Conservation (phyloP, 2,329 filamentous ascomycete genomes). For the Aspergillus felis region DNA sequence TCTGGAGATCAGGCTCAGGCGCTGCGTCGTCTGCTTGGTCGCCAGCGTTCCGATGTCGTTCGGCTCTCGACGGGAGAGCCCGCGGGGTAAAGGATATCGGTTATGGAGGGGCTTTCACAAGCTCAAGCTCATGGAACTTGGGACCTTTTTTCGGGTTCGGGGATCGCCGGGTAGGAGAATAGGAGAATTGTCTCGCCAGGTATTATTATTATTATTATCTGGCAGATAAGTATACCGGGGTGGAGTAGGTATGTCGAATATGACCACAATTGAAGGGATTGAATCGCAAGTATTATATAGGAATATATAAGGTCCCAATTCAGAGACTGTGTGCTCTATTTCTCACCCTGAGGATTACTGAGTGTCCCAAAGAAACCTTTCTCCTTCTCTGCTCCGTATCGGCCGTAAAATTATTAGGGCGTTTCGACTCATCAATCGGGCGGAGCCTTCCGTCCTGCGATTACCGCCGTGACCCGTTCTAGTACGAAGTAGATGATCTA, state of each 20-base stretch:
- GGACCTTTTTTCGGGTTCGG: constrained; percentile 9
- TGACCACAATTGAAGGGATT: not conserved
- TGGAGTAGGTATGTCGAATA: not conserved
- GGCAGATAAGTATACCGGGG: not conserved
- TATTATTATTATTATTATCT: not conserved
- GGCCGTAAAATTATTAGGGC: constrained; percentile 4
- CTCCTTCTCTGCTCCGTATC: not conserved
- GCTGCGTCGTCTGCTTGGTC: constrained; percentile 46
- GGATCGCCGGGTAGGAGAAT: constrained; percentile 20
- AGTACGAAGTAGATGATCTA: not conserved
- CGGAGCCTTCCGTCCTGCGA: constrained; percentile 13
- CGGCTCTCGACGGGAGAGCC: constrained; percentile 31
- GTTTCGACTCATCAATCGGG: constrained; percentile 5
- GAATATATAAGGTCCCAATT: not conserved
- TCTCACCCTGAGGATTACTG: too few relatives aligned
- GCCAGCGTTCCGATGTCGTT: constrained; percentile 43
- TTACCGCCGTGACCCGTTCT: not conserved
- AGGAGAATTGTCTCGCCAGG: not conserved
- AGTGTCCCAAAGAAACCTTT: not conserved
- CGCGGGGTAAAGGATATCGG: constrained; percentile 24
- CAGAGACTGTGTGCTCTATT: not conserved
- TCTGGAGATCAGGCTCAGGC: constrained; percentile 58
- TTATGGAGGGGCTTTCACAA: constrained; percentile 10
- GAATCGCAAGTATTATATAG: not conserved
- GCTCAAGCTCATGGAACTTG: not conserved